A percentile compares a stretch with the other conserved stretches of the same genome.
phyloP scores from a whole-genome alignment of 306 rosid genomes.

The Canavalia ensiformis region DNA sequence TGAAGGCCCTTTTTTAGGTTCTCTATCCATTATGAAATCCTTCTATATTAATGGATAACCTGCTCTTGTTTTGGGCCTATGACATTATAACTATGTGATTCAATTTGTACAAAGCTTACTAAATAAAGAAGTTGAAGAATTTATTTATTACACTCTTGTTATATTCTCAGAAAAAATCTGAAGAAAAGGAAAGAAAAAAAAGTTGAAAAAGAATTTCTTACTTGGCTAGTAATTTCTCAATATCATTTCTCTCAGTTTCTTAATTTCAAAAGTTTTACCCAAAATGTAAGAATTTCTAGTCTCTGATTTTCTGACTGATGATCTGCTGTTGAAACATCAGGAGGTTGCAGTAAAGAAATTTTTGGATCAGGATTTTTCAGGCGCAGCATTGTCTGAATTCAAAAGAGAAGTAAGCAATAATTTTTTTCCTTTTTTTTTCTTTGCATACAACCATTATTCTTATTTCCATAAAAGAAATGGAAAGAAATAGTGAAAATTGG shows the following conservation, averaged over 20 bases:
- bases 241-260: slow-evolving; percentile 22
- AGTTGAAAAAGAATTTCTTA: slow-evolving; percentile 28
- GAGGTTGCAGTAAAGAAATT: slow-evolving; percentile 99
- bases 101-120: background rate
- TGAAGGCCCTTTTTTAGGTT: slow-evolving; percentile 21
- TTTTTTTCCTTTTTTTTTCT: background rate
- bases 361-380: slow-evolving; percentile 98
- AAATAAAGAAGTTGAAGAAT: slow-evolving; percentile 32
- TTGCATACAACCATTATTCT: slow-evolving; percentile 28
- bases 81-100: slow-evolving; percentile 13
- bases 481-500: slow-evolving; percentile 16
- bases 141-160: slow-evolving; percentile 5
- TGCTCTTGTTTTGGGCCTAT: slow-evolving; percentile 24
- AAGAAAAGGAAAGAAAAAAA: background rate
- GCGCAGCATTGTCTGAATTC: slow-evolving; percentile 98
- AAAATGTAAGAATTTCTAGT: slow-evolving; percentile 23
- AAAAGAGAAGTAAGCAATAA: slow-evolving; percentile 92
- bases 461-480: slow-evolving; percentile 35
- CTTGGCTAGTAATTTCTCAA: slow-evolving; percentile 25
- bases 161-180: slow-evolving; percentile 30
- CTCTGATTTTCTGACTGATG: slow-evolving; percentile 49
- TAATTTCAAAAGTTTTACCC: slow-evolving; percentile 23
- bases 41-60: background rate
- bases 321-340: slow-evolving; percentile 63
- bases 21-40: slow-evolving; percentile 19